Base-by-base conservation (phyloP, 2,329 filamentous ascomycete genomes). In the Colletotrichum euphorbiae region DNA sequence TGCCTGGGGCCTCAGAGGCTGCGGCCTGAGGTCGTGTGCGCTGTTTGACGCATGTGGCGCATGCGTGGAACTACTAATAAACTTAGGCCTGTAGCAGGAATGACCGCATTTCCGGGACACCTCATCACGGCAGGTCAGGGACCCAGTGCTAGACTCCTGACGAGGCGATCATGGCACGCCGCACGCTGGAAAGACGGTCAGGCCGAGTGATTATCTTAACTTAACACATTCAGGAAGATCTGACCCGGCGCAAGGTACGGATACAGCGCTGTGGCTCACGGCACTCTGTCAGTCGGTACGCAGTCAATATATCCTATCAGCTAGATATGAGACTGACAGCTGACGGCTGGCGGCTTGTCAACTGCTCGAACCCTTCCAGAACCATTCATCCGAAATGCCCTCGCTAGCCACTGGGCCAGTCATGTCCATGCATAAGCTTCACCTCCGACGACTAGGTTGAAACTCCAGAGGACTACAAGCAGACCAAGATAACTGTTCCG, bases 61-160 rank as follows among this genome's bases (percentile, higher is more conserved):
- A 28, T 61, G 58, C 58, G 33, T 61, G 58, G 58, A 61, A 61
- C 57, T 19, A 50, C 46, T 61, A 51, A 51, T n/a, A n/a, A n/a
- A n/a, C 45, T n/a, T 43, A 46, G 58, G 45, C 58, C 58, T 61
- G 58, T 46, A 17, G 46, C 58, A 51, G 43, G 56, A 48, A 61
- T 61, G 58, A 61, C 46, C 58, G 58, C 58, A 61, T 51, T 42
- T 48, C 56, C 24, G 56, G 56, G 56, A 59, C 58, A 61, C 45
- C 45, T 42, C 46, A 52, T 28, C 58, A 52, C n/a, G 54, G 58
- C 19, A 48, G 45, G 54, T 38, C 19, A 43, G 31, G 40, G 38
- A 21, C 13, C 42, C 33, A 9, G 42, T 21, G 24, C 19, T 31
- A 15, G 19, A 42, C 57, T 42, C 54, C 45, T 57, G 54, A 57